phyloP scores from a whole-genome alignment of 139 green algal genomes.

The Cymbomonas tetramitiformis region DNA sequence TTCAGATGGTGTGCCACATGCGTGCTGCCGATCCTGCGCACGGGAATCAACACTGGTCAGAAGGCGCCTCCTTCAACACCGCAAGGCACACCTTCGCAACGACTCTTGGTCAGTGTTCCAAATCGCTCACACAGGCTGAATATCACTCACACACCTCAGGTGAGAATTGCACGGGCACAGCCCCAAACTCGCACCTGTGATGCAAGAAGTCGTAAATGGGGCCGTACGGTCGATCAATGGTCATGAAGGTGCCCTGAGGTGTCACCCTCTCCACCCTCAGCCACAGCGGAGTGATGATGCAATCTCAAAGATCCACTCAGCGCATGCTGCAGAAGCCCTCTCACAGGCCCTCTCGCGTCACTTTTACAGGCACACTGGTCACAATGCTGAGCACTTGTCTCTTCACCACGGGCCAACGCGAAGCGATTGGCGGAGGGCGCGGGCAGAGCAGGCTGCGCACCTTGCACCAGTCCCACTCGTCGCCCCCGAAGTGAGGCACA shows the following conservation, averaged over 20 bases:
- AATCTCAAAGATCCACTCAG: too few relatives aligned
- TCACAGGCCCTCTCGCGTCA: too few relatives aligned
- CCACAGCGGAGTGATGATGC: too few relatives aligned
- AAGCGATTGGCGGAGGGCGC: too few relatives aligned
- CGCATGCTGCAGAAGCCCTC: too few relatives aligned
- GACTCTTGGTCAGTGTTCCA: neutral
- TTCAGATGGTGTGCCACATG: slow-evolving; percentile 31
- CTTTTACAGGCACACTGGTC: too few relatives aligned
- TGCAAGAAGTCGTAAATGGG: slow-evolving; percentile 26
- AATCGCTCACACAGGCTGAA: neutral
- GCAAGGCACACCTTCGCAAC: neutral
- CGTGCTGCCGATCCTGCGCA: slow-evolving; percentile 26
- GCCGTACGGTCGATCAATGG: slow-evolving; percentile 27
- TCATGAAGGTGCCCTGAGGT: slow-evolving; percentile 30
- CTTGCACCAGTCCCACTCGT: slow-evolving; percentile 27
- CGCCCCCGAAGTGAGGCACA: slow-evolving; percentile 24
- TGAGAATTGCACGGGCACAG: neutral
- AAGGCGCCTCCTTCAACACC: slow-evolving; percentile 26
- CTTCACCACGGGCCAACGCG: too few relatives aligned
- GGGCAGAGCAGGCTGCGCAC: too few relatives aligned
- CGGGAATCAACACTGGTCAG: too few relatives aligned
- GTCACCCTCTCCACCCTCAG: too few relatives aligned
- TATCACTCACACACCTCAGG: neutral
- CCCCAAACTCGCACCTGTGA: slow-evolving; percentile 12
- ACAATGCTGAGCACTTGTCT: too few relatives aligned